These are phyloP conservation scores for Apiospora phragmitis DNA, from an alignment of 2,329 filamentous ascomycete species.

Conservation along the genomic window DNA sequence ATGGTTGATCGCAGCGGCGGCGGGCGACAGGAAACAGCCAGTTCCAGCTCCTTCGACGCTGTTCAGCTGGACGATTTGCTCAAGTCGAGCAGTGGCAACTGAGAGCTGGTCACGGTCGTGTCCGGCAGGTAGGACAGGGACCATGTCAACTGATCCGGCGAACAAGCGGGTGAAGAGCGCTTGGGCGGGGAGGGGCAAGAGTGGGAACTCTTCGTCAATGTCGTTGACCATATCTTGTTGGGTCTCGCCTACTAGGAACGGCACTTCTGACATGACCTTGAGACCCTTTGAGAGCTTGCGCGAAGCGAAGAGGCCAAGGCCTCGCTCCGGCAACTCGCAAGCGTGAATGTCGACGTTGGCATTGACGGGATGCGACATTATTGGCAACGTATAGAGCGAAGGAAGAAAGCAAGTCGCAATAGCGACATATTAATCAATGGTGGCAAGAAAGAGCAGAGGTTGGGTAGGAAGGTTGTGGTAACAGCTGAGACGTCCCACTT, in stretches of 20 bases:
- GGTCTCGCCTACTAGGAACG: fast-evolving
- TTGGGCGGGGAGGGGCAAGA: fast-evolving
- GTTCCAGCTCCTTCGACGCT: not conserved
- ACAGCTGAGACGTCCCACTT: too few relatives aligned
- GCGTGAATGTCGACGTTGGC: not conserved
- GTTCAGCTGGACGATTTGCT: not conserved
- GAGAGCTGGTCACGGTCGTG: too few relatives aligned
- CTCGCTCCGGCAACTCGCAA: not conserved
- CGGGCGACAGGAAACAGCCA: not conserved
- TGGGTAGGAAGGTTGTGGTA: not conserved
- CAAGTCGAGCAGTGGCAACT: not conserved
- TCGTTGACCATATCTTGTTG: not conserved
- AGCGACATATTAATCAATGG: not conserved
- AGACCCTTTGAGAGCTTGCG: not conserved
- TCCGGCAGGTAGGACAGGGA: not conserved
- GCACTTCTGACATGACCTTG: not conserved
- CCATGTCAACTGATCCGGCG: not conserved
- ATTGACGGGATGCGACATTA: not conserved
- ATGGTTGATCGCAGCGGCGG: not conserved
- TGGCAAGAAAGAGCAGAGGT: not conserved
- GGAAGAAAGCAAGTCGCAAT: not conserved
- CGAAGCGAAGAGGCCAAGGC: not conserved
- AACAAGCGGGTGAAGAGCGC: not conserved
- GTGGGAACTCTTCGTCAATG: not conserved
- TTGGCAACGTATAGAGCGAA: not conserved